Conservation (phyloP, 495 filamentous ascomycete genomes). For the Trichoderma asperelloides region DNA sequence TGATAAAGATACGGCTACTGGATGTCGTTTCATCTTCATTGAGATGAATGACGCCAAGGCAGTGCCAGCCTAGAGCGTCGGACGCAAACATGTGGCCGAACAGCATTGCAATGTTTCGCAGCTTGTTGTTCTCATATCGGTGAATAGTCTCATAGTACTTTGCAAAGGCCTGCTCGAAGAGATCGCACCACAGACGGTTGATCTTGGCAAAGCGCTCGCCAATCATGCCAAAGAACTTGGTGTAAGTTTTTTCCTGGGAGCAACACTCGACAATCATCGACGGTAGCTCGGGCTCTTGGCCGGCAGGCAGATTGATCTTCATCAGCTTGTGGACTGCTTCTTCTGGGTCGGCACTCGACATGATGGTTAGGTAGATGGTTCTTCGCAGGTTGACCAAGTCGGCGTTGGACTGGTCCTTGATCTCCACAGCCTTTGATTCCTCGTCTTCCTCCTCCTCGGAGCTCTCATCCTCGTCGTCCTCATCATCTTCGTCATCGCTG, state of each 20-base stretch:
- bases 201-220: slow-evolving; percentile 93
- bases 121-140: slow-evolving; percentile 85
- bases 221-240: slow-evolving; percentile 91
- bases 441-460: slow-evolving; percentile 76
- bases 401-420: slow-evolving; percentile 95
- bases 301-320: slow-evolving; percentile 81
- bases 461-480: slow-evolving; percentile 59
- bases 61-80: slow-evolving; percentile 88
- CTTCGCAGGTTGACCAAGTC: slow-evolving; percentile 87
- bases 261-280: slow-evolving; percentile 97
- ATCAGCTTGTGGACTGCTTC: slow-evolving; percentile 93
- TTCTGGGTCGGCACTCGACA: slow-evolving; percentile 89
- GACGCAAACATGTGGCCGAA: slow-evolving; percentile 84
- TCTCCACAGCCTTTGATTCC: slow-evolving; percentile 64
- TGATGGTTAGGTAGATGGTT: slow-evolving; percentile 95
- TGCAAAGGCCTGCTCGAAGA: slow-evolving; percentile 79
- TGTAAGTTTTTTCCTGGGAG: slow-evolving; percentile 89
- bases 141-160: slow-evolving; percentile 98
- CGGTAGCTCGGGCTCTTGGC: slow-evolving; percentile 80
- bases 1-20: slow-evolving; percentile 92
- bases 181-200: slow-evolving; percentile 86
- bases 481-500: slow-evolving; percentile 66
- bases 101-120: slow-evolving; percentile 91
- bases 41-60: slow-evolving; percentile 71
- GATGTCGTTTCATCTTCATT: slow-evolving; percentile 97